Evolutionary conservation across 352 stramenopile genomes (phyloP), one percentile per base, ranked within the genome.

Genomic region (Phytophthora podocarpi): DNA sequence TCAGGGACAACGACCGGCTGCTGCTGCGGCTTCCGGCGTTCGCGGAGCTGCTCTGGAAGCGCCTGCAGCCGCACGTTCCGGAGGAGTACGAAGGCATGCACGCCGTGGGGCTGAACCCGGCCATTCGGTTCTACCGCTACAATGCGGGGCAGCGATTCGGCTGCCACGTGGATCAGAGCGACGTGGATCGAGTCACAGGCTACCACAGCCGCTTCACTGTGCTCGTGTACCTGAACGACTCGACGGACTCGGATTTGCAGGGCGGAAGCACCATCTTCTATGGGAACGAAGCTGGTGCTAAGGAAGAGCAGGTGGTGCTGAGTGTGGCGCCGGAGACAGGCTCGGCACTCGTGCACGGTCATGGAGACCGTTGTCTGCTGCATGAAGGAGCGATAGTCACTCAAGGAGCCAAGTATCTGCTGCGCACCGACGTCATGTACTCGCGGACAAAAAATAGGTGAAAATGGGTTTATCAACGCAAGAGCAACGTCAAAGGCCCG

Each of bases 341-440:
- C n/a, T 70, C 72, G 2, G 85, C 78, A 26, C 78, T 92, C 2
- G 68, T 94, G 9, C 85, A 94, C 36, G 82, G 82, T 40, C 85
- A 92, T 40, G 82, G 80, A 20, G 85, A 94, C 37, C 76, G 70
- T 4, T 92, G 82, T 61, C 64, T 94, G 60, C 68, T 91, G 37
- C 85, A 94, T 58, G 85, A 94, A 74, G 85, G 85, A 16, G 79
- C 82, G 6, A 56, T 78, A 15, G 80, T 92, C 20, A 81, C 74
- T 11, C 56, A 59, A 27, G 82, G 85, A 43, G 78, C 59, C 10
- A 94, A 94, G 57, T 92, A 92, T 49, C 50, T 94, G 11, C 59
- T 92, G 11, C 83, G 85, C 18, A 87, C 82, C 0, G 85, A 94
- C 72, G 79, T 94, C 67, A 94, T 94, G 85, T 94, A 92, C 67